Percentiles rank a stretch among this genome's conserved stretches.
phyloP scores from a whole-genome alignment of 177 flowering plant genomes.

The Vitis hybrid region DNA sequence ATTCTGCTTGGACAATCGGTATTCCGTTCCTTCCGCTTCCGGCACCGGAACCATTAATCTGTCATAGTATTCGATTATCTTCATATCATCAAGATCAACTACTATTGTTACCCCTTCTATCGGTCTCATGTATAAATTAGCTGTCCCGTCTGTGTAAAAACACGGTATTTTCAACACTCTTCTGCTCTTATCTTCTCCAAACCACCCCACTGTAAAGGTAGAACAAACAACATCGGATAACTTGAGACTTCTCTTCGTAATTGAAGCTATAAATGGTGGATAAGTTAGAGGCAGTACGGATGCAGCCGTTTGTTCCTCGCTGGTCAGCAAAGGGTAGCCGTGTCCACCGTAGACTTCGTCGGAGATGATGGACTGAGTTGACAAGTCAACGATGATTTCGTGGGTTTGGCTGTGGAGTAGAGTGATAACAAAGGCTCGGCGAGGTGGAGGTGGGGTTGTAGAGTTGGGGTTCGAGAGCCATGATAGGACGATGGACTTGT shows the following conservation, averaged over 20 bases:
- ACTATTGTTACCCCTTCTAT: conserved; percentile 45
- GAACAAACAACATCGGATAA: conserved; percentile 7
- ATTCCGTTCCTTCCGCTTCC: conserved; percentile 41
- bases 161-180: conserved; percentile 19
- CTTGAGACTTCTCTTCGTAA: conserved; percentile 31
- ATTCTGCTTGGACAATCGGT: conserved; percentile 20
- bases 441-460: neutral
- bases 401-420: conserved; percentile 22
- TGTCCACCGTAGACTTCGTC: conserved; percentile 26
- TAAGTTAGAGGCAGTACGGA: conserved; percentile 18
- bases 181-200: conserved; percentile 9
- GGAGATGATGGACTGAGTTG: conserved; percentile 13
- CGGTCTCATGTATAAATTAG: conserved; percentile 43
- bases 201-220: conserved; percentile 20
- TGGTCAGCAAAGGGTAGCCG: conserved; percentile 36
- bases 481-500: conserved; percentile 18
- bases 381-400: conserved; percentile 40
- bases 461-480: conserved; percentile 4
- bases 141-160: conserved; percentile 36
- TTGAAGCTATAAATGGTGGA: conserved; percentile 33
- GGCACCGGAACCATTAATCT: conserved; percentile 32
- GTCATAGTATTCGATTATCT: conserved; percentile 25
- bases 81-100: conserved; percentile 41
- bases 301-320: conserved; percentile 33
- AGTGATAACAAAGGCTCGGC: conserved; percentile 30